Conservation (phyloP, 2,329 filamentous ascomycete species). For the Penicillium sp. region DNA sequence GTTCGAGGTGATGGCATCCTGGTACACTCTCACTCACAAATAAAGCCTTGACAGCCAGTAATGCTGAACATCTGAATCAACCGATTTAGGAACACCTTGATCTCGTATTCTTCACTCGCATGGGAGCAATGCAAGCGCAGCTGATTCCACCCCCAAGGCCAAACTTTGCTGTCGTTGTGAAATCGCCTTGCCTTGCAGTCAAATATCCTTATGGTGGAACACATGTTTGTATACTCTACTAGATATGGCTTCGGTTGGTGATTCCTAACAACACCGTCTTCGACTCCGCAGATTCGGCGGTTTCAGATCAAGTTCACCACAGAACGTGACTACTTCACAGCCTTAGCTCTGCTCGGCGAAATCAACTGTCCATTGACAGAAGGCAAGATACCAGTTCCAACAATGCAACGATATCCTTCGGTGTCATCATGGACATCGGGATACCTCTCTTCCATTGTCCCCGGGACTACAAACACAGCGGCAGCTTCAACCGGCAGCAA, state of each 20-base stretch:
- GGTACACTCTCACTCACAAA: constrained; percentile 26
- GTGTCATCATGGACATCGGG: constrained; percentile 30
- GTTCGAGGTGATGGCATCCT: constrained; percentile 34
- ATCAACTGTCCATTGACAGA: constrained; percentile 46
- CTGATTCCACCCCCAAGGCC: constrained; percentile 25
- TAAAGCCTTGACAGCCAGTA: neutral
- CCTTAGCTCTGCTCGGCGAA: constrained; percentile 41
- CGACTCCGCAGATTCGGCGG: constrained; percentile 36
- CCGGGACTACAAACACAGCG: neutral
- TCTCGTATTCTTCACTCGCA: constrained; percentile 33
- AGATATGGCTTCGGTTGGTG: neutral
- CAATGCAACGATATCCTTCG: constrained; percentile 20
- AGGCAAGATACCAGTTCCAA: constrained; percentile 28
- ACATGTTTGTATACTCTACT: constrained; percentile 25
- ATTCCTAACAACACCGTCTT: neutral
- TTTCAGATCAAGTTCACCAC: constrained; percentile 47
- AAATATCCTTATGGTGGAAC: constrained; percentile 39
- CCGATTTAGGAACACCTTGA: constrained; percentile 43
- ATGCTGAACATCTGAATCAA: neutral
- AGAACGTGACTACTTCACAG: constrained; percentile 42
- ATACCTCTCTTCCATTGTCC: constrained; percentile 6
- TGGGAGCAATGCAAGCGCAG: constrained; percentile 19
- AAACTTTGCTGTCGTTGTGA: constrained; percentile 43
- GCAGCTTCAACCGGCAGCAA: constrained; percentile 8
- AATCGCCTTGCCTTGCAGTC: constrained; percentile 46